phyloP scores from a whole-genome alignment of 169 alveolate genomes.

The Babesia ovis region DNA sequence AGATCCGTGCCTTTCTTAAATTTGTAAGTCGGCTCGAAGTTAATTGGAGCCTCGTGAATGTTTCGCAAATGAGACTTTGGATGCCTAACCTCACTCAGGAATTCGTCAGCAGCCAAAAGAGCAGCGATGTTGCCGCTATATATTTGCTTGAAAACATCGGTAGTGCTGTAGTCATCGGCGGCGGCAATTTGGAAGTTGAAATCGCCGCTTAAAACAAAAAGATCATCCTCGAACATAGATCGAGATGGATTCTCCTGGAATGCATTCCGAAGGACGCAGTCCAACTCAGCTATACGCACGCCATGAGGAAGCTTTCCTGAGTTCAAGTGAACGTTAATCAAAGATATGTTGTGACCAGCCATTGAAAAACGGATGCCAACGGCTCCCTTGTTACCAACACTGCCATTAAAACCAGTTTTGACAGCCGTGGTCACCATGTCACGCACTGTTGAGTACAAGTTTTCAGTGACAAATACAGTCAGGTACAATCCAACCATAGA shows the following conservation, averaged over 20 bases:
- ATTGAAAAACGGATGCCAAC: conserved; percentile 44
- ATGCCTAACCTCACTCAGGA: conserved; percentile 55
- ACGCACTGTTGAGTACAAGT: conserved; percentile 16
- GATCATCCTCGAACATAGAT: conserved; percentile 70
- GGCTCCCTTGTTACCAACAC: conserved; percentile 65
- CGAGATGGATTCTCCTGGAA: conserved; percentile 39
- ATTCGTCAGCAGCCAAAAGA: conserved; percentile 71
- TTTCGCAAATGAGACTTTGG: conserved; percentile 24
- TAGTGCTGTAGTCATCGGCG: conserved; percentile 61
- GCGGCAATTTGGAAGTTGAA: conserved; percentile 81
- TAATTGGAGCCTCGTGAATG: conserved; percentile 82
- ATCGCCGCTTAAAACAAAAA: conserved; percentile 86
- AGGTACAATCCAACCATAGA: conserved; percentile 63
- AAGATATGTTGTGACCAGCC: conserved; percentile 32
- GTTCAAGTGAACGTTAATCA: conserved; percentile 52
- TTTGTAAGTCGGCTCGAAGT: conserved; percentile 91
- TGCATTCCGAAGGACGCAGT: conserved; percentile 33
- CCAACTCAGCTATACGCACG: conserved; percentile 32
- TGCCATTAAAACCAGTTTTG: conserved; percentile 61
- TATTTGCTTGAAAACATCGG: conserved; percentile 49
- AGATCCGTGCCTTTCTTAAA: conserved; percentile 80
- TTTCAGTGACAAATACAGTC: conserved; percentile 37
- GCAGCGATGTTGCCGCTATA: conserved; percentile 30
- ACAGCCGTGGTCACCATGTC: conserved; percentile 34
- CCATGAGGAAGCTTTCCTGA: conserved; percentile 46